These are phyloP conservation scores for Hygrocybe punicea DNA, from an alignment of 768 basidiomycete species.

Conservation along the genomic window DNA sequence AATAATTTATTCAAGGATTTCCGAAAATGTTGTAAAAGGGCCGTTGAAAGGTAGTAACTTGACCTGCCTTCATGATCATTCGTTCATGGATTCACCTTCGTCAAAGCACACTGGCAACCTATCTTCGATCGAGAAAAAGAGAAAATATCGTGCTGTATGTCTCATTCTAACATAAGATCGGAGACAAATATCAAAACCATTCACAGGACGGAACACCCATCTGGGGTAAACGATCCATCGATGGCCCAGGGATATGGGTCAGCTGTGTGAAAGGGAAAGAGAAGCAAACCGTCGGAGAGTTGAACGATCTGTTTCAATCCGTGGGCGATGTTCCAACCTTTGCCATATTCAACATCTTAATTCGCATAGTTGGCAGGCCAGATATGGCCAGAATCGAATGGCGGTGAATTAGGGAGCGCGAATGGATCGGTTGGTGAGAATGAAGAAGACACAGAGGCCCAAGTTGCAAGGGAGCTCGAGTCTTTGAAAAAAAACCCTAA, in stretches of 20 bases:
- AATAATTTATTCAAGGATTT: no score
- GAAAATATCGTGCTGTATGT: conserved; percentile 5
- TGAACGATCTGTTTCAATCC: conserved; percentile 74
- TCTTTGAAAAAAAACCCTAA: conserved; percentile 63
- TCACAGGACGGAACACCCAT: conserved; percentile 8
- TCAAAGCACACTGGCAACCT: no score
- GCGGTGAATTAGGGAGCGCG: conserved; percentile 21
- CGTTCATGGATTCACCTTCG: no score
- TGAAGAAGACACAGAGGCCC: conserved; percentile 59
- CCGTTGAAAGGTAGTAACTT: no score
- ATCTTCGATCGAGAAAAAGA: background rate
- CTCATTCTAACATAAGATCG: background rate
- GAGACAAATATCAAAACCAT: background rate
- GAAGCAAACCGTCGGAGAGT: conserved; percentile 68
- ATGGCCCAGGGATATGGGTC: conserved; percentile 84
- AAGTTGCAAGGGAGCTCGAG: conserved; percentile 68
- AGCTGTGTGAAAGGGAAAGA: conserved; percentile 86
- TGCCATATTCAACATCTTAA: background rate
- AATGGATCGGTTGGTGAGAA: conserved; percentile 39
- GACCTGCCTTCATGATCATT: no score
- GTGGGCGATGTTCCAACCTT: conserved; percentile 39
- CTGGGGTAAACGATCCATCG: conserved; percentile 62
- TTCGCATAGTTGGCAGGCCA: conserved; percentile 58
- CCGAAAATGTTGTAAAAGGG: no score
- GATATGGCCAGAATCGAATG: conserved; percentile 55